Percentiles rank a stretch among this genome's conserved stretches.
phyloP scores from a whole-genome alignment of 176 grass and related monocot genomes.

The Eremochloa ophiuroides region DNA sequence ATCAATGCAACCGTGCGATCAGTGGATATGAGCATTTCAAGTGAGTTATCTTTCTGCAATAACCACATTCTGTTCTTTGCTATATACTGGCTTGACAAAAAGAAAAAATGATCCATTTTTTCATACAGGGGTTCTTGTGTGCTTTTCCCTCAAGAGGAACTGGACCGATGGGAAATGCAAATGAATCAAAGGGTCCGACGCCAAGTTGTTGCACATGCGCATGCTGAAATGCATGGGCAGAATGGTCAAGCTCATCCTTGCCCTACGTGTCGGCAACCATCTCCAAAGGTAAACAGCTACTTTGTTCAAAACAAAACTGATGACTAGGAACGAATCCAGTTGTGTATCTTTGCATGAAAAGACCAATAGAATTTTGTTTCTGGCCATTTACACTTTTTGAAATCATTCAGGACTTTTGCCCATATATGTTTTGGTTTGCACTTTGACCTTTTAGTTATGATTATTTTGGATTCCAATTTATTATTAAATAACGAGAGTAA shows the following conservation, averaged over 20 bases:
- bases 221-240: constrained; percentile 26
- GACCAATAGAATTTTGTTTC: constrained; percentile 5
- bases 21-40: constrained; percentile 83
- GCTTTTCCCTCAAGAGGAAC: constrained; percentile 60
- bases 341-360: neutral
- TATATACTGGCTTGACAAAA: constrained; percentile 19
- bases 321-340: neutral
- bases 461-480: neutral
- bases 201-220: constrained; percentile 39
- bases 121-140: constrained; percentile 45
- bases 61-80: neutral
- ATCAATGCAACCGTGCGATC: constrained; percentile 67
- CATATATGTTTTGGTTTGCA: neutral
- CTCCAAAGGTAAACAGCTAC: constrained; percentile 49
- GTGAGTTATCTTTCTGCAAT: constrained; percentile 31
- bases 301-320: neutral
- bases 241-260: constrained; percentile 44
- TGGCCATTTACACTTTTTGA: neutral
- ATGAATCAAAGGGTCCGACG: constrained; percentile 53
- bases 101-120: constrained; percentile 25
- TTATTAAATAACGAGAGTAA: neutral
- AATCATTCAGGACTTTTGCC: neutral
- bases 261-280: constrained; percentile 54
- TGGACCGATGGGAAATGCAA: constrained; percentile 62
- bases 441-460: neutral